Evolutionary conservation across 768 basidiomycete species (phyloP), one percentile per base, ranked within the genome.

Genomic region (Tylopilus felleus): DNA sequence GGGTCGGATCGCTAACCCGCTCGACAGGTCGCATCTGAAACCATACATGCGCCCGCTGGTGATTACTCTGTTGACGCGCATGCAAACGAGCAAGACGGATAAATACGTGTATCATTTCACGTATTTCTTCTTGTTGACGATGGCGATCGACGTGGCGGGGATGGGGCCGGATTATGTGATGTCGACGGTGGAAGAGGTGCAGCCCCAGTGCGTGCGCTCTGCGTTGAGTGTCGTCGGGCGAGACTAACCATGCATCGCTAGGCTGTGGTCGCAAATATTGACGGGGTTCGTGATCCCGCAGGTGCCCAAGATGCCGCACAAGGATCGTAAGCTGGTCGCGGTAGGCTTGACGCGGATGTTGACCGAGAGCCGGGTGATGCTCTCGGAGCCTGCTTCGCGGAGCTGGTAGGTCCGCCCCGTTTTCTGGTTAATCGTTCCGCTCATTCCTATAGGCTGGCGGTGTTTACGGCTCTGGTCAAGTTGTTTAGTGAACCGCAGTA

Each of bases 51-150:
- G 85, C 57, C 83, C 83, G 9, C 73, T 90, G 21, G 73, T 91
- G 56, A 76, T 95, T 71, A 86, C 86, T 27, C 76, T 98, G 9
- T 76, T 98, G 31, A 95, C 84, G 4, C 80, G 95, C 44, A 79
- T 98, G 76, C 93, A 95, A 61, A 79, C 82, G 21, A 90, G 81
- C 73, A 93, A 93, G 71, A 96, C 94, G 19, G 88, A 94, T 60
- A 88, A 85, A 68, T 98, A 86, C 68, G 83, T 85, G 8, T 90
- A 93, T 68, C 78, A 84, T 46, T 88, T 98, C 66, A 79, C 89
- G 5, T 77, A 82, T 62, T 96, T 96, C 72, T 66, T 95, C 57
- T 72, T 88, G 28, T 90, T 84, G 70, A 75, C 79, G 21, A 81
- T 89, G 72, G 92, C 93, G 14, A 68, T 96, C 60, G 78, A 88